A percentile compares a stretch with the other conserved stretches of the same genome.
phyloP scores from a whole-genome alignment of 1,284 basidiomycete genomes.

The Leccinum subfulvum region DNA sequence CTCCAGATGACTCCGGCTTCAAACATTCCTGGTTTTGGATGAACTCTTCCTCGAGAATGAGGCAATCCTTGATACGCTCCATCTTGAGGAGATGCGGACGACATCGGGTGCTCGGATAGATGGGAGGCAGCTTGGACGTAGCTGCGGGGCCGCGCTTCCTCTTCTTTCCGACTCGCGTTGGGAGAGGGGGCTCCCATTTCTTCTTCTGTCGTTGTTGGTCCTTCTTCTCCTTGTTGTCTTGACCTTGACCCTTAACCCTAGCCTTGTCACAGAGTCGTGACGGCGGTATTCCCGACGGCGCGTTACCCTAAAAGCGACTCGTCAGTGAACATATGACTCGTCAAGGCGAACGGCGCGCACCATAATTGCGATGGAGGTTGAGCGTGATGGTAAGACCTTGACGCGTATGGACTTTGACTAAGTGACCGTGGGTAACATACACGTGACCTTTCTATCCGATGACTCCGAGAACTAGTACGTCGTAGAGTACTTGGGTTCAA shows the following conservation, averaged over 20 bases:
- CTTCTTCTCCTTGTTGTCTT: constrained; percentile 62
- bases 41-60: constrained; percentile 97
- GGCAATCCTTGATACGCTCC: constrained; percentile 97
- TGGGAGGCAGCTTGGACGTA: constrained; percentile 88
- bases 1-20: constrained; percentile 77
- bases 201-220: constrained; percentile 69
- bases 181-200: constrained; percentile 99
- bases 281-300: constrained; percentile 69
- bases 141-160: constrained; percentile 88
- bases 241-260: constrained; percentile 41
- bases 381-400: constrained; percentile 3
- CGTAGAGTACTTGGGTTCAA: too few relatives aligned
- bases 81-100: constrained; percentile 94
- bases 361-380: constrained; percentile 17
- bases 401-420: constrained; percentile 17
- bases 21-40: constrained; percentile 92
- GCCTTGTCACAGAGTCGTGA: constrained; percentile 15
- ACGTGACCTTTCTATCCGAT: constrained; percentile 22
- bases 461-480: not conserved
- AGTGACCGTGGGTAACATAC: constrained; percentile 19
- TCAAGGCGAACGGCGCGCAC: constrained; percentile 6
- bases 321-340: constrained; percentile 7
- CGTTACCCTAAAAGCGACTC: constrained; percentile 33
- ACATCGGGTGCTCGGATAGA: constrained; percentile 89
- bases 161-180: constrained; percentile 96